Evolutionary conservation across 2,329 filamentous ascomycete species (phyloP), one percentile per base, ranked within the genome.

Genomic region (Penicillium sp.): DNA sequence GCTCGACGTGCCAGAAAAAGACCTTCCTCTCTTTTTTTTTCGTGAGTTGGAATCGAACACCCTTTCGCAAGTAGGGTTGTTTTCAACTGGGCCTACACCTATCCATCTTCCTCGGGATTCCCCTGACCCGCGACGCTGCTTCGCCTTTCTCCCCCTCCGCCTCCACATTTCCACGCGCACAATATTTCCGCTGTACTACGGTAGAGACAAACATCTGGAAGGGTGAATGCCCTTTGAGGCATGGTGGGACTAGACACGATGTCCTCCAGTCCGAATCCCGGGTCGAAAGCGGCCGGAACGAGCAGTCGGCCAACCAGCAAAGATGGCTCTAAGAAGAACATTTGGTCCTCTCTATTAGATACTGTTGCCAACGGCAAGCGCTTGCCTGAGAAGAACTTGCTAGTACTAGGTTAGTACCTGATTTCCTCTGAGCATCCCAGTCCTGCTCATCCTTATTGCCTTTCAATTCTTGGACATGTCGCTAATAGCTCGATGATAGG

Each of bases 291-390:
- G 56, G 65, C 65, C 40, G 66, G 67, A 53, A 65, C 63, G 52
- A 70, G 72, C 61, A 76, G 74, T 66, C 71, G 74, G 48, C 72
- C 76, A 34, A 71, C 74, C 35, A 82, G 79, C 74, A 87, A 89
- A 66, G 87, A 88, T 73, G 77, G 78, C 43, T 76, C 79, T 61
- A 92, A 90, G 78, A 90, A 90, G 76, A 90, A 96, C 72, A 87
- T 97, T 75, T 97, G 93, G 93, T 92, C 89, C 59, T 92, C 90
- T 43, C 90, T 97, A 89, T 82, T 97, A 64, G 90, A 95, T 74
- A 88, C 85, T 51, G 92, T 94, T 65, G 91, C 92, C 66, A 96
- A 89, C 75, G 91, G 90, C 64, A 95, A 94, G 80, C 85, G 89
- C 65, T 79, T 97, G 68, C 90, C 92, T 6, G 91, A 96, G 77